Percentiles rank a stretch among this genome's conserved stretches.
Evolutionary conservation across 257 asterid species (phyloP).

Genomic region (Thymus mandschuricus): DNA sequence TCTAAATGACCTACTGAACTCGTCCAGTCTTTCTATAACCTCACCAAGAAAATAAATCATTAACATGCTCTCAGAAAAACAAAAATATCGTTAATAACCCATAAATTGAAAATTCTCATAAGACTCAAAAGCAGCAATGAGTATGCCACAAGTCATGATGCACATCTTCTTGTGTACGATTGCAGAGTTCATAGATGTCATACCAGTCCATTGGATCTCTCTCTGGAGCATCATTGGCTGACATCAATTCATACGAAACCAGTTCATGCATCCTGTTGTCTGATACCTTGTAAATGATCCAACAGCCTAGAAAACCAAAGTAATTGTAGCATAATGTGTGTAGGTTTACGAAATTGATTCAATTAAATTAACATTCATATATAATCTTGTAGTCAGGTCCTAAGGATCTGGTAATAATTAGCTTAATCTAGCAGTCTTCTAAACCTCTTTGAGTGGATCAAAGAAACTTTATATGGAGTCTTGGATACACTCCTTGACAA

Average conservation of each 20-base stretch:
- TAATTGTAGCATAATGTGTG: constrained; percentile 21
- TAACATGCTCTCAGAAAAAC: too few species aligned
- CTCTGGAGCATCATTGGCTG: constrained; percentile 95
- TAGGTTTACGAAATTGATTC: not conserved
- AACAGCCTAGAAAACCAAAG: constrained; percentile 69
- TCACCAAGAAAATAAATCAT: too few species aligned
- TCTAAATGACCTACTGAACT: too few species aligned
- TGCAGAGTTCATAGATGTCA: constrained; percentile 30
- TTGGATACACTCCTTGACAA: not conserved
- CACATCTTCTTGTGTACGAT: not conserved
- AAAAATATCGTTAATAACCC: too few species aligned
- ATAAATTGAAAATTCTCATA: not conserved
- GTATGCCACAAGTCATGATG: not conserved
- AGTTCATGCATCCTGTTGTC: constrained; percentile 64
- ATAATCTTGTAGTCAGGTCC: too few species aligned
- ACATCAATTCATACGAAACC: constrained; percentile 86
- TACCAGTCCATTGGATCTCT: constrained; percentile 98
- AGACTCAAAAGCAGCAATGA: not conserved
- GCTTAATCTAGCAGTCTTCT: too few species aligned
- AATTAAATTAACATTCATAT: too few species aligned
- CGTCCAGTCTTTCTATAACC: too few species aligned
- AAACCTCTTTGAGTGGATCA: not conserved
- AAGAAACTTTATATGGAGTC: not conserved
- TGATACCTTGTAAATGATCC: constrained; percentile 70
- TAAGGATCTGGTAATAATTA: too few species aligned